Base-by-base conservation (phyloP, 352 stramenopile genomes). In the Globisporangium solare region DNA sequence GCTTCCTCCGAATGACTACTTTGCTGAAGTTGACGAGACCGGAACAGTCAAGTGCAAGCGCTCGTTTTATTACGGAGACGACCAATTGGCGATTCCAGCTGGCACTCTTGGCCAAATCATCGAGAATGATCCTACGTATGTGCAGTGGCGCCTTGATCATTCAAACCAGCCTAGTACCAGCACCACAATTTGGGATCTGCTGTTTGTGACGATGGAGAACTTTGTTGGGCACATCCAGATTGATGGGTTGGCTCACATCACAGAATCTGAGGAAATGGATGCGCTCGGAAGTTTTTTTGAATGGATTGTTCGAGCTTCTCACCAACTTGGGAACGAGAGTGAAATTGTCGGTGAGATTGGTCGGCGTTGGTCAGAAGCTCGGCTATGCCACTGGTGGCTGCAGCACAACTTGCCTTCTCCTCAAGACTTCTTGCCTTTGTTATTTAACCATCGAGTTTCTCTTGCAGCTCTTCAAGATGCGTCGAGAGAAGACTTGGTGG, bases 401-500 rank as follows among this genome's bases (percentile, higher is more conserved):
- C 56, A 59, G 2, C 60, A 66, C 31, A 56, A 58, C 10, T 54
- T 89, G 31, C 67, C 73, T 17, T 76, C 60, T 7, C 70, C 69
- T 8, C 63, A 82, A 32, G 48, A 74, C 0, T 67, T 83, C 32
- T 63, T 85, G 8, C 54, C 63, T 18, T 47, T 72, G 39, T 58
- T 90, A 0, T 31, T 83, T 20, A 59, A 57, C 14, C 70, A 80
- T 11, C 67, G 80, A 12, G 59, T 88, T 40, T 70, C 77, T 2
- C 58, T 90, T 6, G 50, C 66, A 3, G 64, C 56, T 40, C 54
- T 90, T n/a, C 64, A 79, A 45, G 62, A 60, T 14, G 77, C 80
- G 22, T 87, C 80, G 10, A 72, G 77, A 7, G 80, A 90, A 63
- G 80, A 87, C 32, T 53, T 90, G 0, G 80, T 88, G n/a, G 79